A percentile compares a stretch with the other conserved stretches of the same genome.
These are phyloP conservation scores for Camelina sativa DNA, from an alignment of 345 rosid species.

Conservation along the genomic window DNA sequence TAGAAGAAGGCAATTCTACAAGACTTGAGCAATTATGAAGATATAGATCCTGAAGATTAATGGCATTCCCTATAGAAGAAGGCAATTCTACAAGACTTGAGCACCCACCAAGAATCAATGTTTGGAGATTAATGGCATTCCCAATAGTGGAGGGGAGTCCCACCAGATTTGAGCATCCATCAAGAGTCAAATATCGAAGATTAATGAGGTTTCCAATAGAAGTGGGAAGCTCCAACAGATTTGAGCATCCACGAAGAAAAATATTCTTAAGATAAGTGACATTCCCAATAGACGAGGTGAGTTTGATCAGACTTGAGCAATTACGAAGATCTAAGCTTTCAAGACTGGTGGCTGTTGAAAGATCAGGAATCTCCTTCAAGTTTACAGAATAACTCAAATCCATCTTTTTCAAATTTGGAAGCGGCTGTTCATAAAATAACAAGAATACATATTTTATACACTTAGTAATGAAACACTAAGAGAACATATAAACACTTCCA, in stretches of 20 bases:
- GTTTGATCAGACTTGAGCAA: background rate
- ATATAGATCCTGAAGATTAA: no score
- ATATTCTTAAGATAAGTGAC: no score
- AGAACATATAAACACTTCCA: no score
- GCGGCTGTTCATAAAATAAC: background rate
- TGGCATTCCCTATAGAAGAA: background rate
- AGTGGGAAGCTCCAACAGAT: background rate
- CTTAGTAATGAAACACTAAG: no score
- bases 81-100: background rate
- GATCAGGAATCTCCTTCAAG: background rate
- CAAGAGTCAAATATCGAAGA: no score
- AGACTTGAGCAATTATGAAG: no score
- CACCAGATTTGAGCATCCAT: no score
- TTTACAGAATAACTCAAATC: background rate
- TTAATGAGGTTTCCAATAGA: background rate
- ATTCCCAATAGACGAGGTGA: background rate
- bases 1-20: no score
- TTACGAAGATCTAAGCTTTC: rapidly evolving
- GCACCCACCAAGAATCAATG: background rate
- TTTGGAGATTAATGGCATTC: no score
- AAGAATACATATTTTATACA: no score
- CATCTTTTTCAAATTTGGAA: background rate
- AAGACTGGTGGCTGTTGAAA: background rate
- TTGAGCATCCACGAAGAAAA: no score
- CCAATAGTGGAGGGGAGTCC: background rate